These are phyloP conservation scores for Colletotrichum falcatum DNA, from an alignment of 2,329 filamentous ascomycete genomes.

Conservation along the genomic window DNA sequence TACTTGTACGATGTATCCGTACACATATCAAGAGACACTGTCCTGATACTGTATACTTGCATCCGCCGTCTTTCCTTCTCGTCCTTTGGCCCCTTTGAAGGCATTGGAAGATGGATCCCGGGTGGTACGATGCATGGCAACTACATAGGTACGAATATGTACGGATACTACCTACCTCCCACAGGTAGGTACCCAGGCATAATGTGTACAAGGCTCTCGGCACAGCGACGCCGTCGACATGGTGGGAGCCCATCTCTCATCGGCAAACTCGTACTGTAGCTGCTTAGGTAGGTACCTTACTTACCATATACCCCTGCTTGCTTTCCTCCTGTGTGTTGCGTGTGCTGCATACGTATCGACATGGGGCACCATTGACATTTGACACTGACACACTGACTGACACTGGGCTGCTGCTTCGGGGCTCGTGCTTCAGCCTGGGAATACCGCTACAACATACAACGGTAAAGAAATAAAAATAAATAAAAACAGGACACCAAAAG, in stretches of 20 bases:
- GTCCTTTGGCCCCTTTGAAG: no score
- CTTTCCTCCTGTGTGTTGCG: neutral
- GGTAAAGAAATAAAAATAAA: neutral
- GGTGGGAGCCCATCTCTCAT: no score
- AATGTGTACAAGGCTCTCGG: no score
- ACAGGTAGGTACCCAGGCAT: no score
- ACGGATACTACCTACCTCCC: no score
- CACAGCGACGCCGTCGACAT: no score
- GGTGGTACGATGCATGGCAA: no score
- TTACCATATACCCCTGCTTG: no score
- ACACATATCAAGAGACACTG: neutral
- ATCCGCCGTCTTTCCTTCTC: neutral
- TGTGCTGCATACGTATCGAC: neutral
- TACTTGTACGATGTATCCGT: no score
- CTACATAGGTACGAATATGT: no score
- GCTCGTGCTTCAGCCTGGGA: slow-evolving; percentile 9
- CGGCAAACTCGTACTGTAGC: no score
- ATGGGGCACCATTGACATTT: neutral
- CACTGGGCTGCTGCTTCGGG: neutral
- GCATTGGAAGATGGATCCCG: neutral
- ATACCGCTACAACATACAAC: neutral
- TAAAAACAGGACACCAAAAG: neutral
- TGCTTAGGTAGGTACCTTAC: no score
- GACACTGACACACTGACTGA: slow-evolving; percentile 1
- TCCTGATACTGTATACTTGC: neutral